Conservation (phyloP, 148 eudicot species). For the Agrostemma githago region DNA sequence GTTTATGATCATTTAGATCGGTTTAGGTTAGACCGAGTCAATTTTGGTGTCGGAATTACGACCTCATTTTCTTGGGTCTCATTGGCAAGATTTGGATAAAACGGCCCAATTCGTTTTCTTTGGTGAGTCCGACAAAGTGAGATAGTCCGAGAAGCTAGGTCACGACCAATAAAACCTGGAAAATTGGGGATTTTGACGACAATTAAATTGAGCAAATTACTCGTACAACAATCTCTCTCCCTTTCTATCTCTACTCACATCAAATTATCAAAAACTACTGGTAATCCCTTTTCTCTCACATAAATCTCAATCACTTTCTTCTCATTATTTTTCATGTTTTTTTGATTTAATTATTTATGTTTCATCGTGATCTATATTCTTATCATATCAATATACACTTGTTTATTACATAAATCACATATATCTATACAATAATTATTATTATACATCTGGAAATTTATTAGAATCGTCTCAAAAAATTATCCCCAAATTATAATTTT, state of each 20-base stretch:
- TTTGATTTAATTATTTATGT: not conserved
- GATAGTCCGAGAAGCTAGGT: not conserved
- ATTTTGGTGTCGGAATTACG: too few species aligned
- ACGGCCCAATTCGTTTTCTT: too few species aligned
- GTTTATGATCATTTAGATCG: too few species aligned
- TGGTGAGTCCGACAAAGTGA: too few species aligned
- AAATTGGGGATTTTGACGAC: not conserved
- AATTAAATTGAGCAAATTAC: not conserved
- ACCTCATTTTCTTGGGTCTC: too few species aligned
- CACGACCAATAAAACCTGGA: not conserved
- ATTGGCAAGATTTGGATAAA: too few species aligned
- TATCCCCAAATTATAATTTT: not conserved
- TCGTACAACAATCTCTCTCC: conserved; percentile 1
- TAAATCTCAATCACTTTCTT: conserved; percentile 12
- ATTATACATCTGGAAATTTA: not conserved
- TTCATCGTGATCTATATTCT: not conserved
- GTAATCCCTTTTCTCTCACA: conserved; percentile 11
- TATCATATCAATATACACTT: not conserved
- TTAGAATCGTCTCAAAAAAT: not conserved
- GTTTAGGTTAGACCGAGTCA: too few species aligned
- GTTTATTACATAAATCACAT: not conserved
- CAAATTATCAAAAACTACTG: conserved; percentile 5
- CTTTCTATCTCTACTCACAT: not conserved
- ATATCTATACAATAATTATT: too few species aligned
- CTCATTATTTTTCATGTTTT: not conserved